phyloP scores from a whole-genome alignment of 441 rosid genomes.

The Erysimum pusillum region DNA sequence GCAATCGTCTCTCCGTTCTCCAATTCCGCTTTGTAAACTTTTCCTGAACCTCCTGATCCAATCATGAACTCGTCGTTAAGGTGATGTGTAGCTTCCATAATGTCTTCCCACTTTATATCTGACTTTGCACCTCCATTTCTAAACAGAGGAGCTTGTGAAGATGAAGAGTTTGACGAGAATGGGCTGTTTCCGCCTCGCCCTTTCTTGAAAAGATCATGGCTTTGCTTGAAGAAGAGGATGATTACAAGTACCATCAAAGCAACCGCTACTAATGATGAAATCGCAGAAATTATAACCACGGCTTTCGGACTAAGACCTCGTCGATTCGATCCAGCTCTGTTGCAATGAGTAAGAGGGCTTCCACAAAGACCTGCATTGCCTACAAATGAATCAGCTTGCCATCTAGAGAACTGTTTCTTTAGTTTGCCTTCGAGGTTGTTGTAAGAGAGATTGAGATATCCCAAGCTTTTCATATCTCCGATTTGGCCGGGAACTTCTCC shows the following conservation, averaged over 20 bases:
- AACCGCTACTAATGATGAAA: slow-evolving; percentile 64
- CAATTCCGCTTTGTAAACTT: slow-evolving; percentile 53
- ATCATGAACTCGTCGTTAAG: slow-evolving; percentile 72
- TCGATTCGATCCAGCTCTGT: slow-evolving; percentile 36
- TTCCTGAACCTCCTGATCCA: slow-evolving; percentile 72
- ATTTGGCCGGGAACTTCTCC: slow-evolving; percentile 75
- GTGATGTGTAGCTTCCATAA: slow-evolving; percentile 80
- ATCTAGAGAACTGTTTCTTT: slow-evolving; percentile 65
- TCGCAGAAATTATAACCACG: slow-evolving; percentile 65
- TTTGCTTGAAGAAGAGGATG: slow-evolving; percentile 54
- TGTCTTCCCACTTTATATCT: slow-evolving; percentile 80
- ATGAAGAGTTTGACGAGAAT: slow-evolving; percentile 61
- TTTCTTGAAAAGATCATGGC: slow-evolving; percentile 50
- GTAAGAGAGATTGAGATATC: slow-evolving; percentile 74
- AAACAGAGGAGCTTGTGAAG: slow-evolving; percentile 72
- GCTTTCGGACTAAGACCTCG: slow-evolving; percentile 51
- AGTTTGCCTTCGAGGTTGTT: slow-evolving; percentile 77
- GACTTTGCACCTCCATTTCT: slow-evolving; percentile 61
- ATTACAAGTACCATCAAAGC: slow-evolving; percentile 60
- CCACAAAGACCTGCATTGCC: slow-evolving; percentile 84
- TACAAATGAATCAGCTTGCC: slow-evolving; percentile 69
- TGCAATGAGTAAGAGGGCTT: slow-evolving; percentile 67
- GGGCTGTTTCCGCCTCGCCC: slow-evolving; percentile 50
- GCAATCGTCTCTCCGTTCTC: slow-evolving; percentile 50
- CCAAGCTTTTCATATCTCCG: slow-evolving; percentile 80